phyloP scores from a whole-genome alignment of 1,139 yeast species.

The Blastobotrys persicus region DNA sequence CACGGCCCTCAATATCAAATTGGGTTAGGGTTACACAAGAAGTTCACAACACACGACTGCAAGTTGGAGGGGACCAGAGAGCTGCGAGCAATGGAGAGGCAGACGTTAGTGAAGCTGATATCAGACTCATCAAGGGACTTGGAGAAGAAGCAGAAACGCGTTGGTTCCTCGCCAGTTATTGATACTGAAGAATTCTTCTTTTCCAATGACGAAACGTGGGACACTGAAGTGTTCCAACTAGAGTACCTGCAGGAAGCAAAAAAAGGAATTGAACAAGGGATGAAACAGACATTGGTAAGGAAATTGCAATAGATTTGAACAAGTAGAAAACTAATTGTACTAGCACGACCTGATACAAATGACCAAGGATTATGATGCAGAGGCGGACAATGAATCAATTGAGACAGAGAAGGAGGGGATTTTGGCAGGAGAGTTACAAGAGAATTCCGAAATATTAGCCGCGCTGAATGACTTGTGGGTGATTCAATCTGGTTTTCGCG shows the following conservation, averaged over 20 bases:
- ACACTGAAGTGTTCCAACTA: conserved; percentile 6
- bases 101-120: conserved; percentile 11
- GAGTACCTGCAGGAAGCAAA: conserved; percentile 1
- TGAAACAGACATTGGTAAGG: conserved; percentile 6
- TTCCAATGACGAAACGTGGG: conserved; percentile 13
- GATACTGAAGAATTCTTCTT: conserved; percentile 12
- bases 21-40: background rate
- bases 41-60: conserved; percentile 1
- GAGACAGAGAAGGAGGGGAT: conserved; percentile 9
- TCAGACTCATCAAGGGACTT: background rate
- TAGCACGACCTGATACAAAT: conserved; percentile 6
- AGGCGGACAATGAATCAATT: background rate
- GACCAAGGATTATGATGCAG: conserved; percentile 6
- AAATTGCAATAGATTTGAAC: background rate
- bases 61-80: background rate
- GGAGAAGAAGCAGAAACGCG: background rate
- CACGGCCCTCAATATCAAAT: too few species aligned
- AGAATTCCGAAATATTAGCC: conserved; percentile 9
- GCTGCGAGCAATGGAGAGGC: conserved; percentile 9
- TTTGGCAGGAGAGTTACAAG: conserved; percentile 8
- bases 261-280: conserved; percentile 9
- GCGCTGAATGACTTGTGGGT: conserved; percentile 32
- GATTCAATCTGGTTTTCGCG: conserved; percentile 32
- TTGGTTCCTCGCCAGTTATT: background rate
- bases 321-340: background rate